Evolutionary conservation across 495 filamentous ascomycete genomes (phyloP).

Genomic region (Oidiodendron maius): DNA sequence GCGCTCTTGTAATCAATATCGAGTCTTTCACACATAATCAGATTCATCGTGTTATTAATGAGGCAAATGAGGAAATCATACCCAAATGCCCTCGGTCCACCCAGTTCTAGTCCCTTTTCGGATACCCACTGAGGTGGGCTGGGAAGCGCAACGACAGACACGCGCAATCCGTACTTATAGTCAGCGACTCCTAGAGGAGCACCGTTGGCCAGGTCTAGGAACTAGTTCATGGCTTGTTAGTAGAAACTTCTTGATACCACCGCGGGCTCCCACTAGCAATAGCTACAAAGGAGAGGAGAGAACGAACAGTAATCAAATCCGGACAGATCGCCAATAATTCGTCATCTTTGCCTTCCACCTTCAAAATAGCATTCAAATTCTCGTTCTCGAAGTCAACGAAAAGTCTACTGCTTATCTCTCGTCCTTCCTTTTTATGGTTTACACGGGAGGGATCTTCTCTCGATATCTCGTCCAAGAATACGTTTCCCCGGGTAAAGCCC

Average conservation of each 20-base stretch:
- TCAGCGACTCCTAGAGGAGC: slow-evolving; percentile 55
- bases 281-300: too few relatives aligned
- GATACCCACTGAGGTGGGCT: slow-evolving; percentile 31
- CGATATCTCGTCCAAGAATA: too few relatives aligned
- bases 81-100: slow-evolving; percentile 26
- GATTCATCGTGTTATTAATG: too few relatives aligned
- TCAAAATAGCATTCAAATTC: slow-evolving; percentile 18
- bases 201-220: slow-evolving; percentile 54
- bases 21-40: too few relatives aligned
- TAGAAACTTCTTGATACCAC: too few relatives aligned
- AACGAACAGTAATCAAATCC: slow-evolving; percentile 53
- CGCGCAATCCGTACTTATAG: slow-evolving; percentile 33
- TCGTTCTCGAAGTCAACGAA: slow-evolving; percentile 25
- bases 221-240: too few relatives aligned
- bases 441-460: too few relatives aligned
- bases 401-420: slow-evolving; percentile 19
- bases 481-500: slow-evolving; percentile 18
- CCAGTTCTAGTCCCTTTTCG: slow-evolving; percentile 26
- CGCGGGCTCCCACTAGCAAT: too few relatives aligned
- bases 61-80: too few relatives aligned
- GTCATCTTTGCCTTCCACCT: slow-evolving; percentile 22
- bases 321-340: slow-evolving; percentile 51
- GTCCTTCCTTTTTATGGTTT: slow-evolving; percentile 5
- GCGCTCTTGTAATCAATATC: slow-evolving; percentile 14
- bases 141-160: slow-evolving; percentile 31